Conservation (phyloP, 2,329 filamentous ascomycete genomes). For the Metarhizium robertsii region DNA sequence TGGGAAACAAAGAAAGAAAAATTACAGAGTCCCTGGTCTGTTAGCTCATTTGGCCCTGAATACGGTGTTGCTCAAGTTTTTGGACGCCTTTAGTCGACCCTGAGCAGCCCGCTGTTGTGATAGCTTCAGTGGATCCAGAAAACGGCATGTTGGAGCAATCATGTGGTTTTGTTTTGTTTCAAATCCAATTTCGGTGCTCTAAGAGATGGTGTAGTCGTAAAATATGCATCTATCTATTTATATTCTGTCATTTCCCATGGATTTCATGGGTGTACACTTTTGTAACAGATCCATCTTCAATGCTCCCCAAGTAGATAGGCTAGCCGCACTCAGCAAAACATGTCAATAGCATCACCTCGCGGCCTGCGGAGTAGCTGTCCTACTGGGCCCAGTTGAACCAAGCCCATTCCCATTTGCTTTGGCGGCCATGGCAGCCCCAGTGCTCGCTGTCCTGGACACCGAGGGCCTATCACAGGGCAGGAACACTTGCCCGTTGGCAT, state of each 20-base stretch:
- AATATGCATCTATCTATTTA: background rate
- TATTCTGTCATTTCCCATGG: background rate
- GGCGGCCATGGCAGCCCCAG: background rate
- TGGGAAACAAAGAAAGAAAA: no score
- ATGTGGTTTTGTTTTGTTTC: no score
- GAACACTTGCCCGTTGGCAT: slow-evolving; percentile 9
- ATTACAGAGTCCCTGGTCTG: no score
- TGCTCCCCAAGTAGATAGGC: background rate
- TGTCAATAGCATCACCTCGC: background rate
- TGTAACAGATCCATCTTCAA: background rate
- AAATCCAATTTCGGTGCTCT: background rate
- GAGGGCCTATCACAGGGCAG: slow-evolving; percentile 7
- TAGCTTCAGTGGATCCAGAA: no score
- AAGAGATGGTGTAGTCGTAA: background rate
- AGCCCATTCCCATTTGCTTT: background rate
- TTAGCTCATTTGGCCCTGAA: no score
- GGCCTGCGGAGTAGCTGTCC: background rate
- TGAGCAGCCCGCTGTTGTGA: no score
- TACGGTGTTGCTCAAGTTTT: no score
- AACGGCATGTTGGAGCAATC: no score
- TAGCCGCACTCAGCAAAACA: background rate
- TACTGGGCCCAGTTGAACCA: background rate
- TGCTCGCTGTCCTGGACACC: background rate
- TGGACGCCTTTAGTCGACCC: no score
- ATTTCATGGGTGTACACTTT: background rate